Evolutionary conservation across 2,329 filamentous ascomycete species (phyloP).

Genomic region (Calonectria pseudoreteaudii): DNA sequence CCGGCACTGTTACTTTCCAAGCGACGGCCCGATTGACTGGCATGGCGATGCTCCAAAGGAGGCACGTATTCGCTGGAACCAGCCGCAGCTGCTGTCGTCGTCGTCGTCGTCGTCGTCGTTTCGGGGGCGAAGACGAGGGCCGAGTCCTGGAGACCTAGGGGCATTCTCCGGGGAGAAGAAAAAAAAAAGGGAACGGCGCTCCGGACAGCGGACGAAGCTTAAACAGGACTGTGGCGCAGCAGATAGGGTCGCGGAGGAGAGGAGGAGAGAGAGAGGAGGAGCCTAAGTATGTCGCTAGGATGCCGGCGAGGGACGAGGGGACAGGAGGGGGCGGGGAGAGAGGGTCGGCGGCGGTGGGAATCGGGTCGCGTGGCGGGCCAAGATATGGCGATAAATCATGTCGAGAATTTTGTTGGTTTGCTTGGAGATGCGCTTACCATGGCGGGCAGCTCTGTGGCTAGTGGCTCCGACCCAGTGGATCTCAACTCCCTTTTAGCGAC

Average conservation of each 20-base stretch:
- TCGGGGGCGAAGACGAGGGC: constrained; percentile 37
- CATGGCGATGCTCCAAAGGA: constrained; percentile 48
- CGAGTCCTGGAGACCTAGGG: constrained; percentile 41
- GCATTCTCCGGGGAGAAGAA: constrained; percentile 36
- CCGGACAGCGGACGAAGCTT: constrained; percentile 15
- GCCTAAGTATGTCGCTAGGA: constrained; percentile 2
- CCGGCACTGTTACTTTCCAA: constrained; percentile 42
- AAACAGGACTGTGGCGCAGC: constrained; percentile 6
- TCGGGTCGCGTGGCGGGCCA: constrained; percentile 24
- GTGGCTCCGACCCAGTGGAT: neutral
- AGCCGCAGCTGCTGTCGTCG: constrained; percentile 10
- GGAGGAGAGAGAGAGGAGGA: neutral
- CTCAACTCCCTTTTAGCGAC: neutral
- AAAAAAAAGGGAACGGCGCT: constrained; percentile 23
- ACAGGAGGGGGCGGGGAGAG: neutral
- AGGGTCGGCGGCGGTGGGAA: neutral
- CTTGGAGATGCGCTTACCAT: constrained; percentile 19
- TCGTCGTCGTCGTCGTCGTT: constrained; percentile 34
- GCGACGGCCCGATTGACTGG: constrained; percentile 41
- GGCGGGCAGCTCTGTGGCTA: constrained; percentile 11
- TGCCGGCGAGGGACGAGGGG: neutral
- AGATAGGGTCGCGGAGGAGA: neutral
- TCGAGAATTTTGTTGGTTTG: constrained; percentile 26
- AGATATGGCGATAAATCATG: constrained; percentile 21
- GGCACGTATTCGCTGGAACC: constrained; percentile 36